These are phyloP conservation scores for Gamarada debralockiae DNA, from an alignment of 495 filamentous ascomycete species.

Conservation along the genomic window DNA sequence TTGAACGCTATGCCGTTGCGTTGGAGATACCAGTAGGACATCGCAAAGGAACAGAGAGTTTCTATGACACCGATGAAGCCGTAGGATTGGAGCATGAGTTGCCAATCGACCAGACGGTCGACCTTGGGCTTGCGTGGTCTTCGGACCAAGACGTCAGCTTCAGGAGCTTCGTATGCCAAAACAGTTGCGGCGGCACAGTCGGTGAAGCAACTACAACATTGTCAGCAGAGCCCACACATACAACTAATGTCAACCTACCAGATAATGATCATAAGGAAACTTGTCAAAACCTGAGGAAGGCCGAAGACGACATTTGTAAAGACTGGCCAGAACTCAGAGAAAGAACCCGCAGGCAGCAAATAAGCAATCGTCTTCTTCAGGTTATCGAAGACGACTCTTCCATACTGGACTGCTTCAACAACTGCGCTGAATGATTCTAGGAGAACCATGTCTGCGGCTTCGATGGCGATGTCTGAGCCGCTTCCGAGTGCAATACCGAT, in stretches of 20 bases:
- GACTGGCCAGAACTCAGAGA: slow-evolving; percentile 70
- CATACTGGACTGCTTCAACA: slow-evolving; percentile 62
- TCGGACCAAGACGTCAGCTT: slow-evolving; percentile 61
- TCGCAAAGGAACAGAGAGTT: slow-evolving; percentile 54
- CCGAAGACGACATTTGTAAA: slow-evolving; percentile 65
- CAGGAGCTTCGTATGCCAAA: slow-evolving; percentile 67
- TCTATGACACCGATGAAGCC: slow-evolving; percentile 59
- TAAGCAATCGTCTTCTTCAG: slow-evolving; percentile 54
- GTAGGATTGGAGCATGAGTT: slow-evolving; percentile 60
- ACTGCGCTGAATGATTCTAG: slow-evolving; percentile 63
- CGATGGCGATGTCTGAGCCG: slow-evolving; percentile 59
- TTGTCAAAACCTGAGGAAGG: slow-evolving; percentile 61
- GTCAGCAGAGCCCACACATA: neutral
- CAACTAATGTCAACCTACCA: neutral
- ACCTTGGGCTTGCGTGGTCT: slow-evolving; percentile 55
- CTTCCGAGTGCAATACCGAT: slow-evolving; percentile 49
- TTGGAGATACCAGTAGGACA: slow-evolving; percentile 64
- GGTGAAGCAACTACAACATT: slow-evolving; percentile 54
- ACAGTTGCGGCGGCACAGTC: slow-evolving; percentile 61
- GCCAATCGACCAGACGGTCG: slow-evolving; percentile 62
- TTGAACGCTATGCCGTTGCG: slow-evolving; percentile 53
- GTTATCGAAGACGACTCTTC: slow-evolving; percentile 54
- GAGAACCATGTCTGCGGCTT: slow-evolving; percentile 68
- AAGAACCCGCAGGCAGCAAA: slow-evolving; percentile 58
- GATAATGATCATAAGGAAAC: slow-evolving; percentile 69